Evolutionary conservation across 2,329 filamentous ascomycete genomes (phyloP), one percentile per base, ranked within the genome.

Genomic region (Colletotrichum sp.): DNA sequence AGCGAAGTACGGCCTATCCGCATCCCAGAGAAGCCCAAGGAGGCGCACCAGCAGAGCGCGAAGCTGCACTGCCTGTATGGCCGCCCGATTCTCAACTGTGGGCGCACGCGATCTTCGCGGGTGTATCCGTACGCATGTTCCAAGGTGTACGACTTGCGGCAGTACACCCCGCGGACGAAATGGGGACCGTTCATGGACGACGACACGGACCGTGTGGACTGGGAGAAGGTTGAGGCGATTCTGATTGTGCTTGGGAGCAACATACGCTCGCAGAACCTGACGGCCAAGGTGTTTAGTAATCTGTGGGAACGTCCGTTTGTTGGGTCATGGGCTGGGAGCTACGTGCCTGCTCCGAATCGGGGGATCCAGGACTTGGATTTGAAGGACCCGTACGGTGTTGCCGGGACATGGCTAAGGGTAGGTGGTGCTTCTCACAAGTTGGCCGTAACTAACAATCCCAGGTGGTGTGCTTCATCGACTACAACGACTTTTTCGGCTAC

Each of bases 221-320:
- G 95, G 95, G 94, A 96, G 83, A 95, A 94, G 85, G 85, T 96
- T 13, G 94, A 96, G 83, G 92, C 93, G 10, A 90, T 95, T 70
- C 91, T 95, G 88, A 86, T 96, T 5, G 91, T 94, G 3, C 83
- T 96, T 5, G 90, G 90, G 5, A 88, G 90, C 80, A 95, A 95
- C 81, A 87, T 94, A 68, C 83, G 86, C 52, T 81, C 83, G 12
- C 89, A 90, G 78, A 84, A 86, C 15, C 82, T 88, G 12, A 83
- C 87, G 9, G 86, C 86, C 21, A 85, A 86, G 3, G 84, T 90
- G 4, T 89, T 92, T 73, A 84, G 83, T 15, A 84, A 87, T 30
- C 84, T 90, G n/a, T 93, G 91, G 90, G 85, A 87, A 39, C 85
- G 80, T 15, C 88, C 91, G 0, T 94, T 93, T 80, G 85, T 86